Evolutionary conservation across 768 basidiomycete genomes (phyloP).

Genomic region (Rhizopogon rudus): DNA sequence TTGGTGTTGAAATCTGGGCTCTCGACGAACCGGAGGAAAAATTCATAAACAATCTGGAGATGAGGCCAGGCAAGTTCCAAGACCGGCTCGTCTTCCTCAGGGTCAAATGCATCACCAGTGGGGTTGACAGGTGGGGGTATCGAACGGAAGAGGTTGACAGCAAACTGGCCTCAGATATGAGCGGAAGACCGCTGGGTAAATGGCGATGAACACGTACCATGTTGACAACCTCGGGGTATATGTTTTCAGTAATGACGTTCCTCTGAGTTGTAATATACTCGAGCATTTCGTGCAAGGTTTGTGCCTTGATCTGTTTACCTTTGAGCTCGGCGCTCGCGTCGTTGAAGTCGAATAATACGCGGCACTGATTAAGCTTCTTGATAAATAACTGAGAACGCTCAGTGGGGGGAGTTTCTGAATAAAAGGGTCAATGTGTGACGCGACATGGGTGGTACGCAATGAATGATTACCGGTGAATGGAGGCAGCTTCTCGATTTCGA

Average conservation of each 20-base stretch:
- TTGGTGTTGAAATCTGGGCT: slow-evolving; percentile 98
- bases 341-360: slow-evolving; percentile 97
- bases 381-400: slow-evolving; percentile 92
- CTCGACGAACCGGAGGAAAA: slow-evolving; percentile 98
- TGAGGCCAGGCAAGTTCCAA: slow-evolving; percentile 99
- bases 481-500: slow-evolving; percentile 92
- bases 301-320: slow-evolving; percentile 98
- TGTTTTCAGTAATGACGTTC: slow-evolving; percentile 90
- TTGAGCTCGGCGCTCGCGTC: slow-evolving; percentile 93
- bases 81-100: slow-evolving; percentile 98
- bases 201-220: slow-evolving; percentile 61
- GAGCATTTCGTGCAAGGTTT: slow-evolving; percentile 96
- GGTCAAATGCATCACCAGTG: slow-evolving; percentile 96
- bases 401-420: slow-evolving; percentile 76
- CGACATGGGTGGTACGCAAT: slow-evolving; percentile 22
- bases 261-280: slow-evolving; percentile 98
- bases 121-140: slow-evolving; percentile 99
- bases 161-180: slow-evolving; percentile 57
- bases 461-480: slow-evolving; percentile 67
- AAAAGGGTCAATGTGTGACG: slow-evolving; percentile 4
- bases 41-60: slow-evolving; percentile 98
- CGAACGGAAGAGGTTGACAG: slow-evolving; percentile 96
- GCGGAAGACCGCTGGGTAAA: slow-evolving; percentile 4
- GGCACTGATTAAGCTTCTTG: slow-evolving; percentile 93
- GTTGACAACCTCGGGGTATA: slow-evolving; percentile 98